Evolutionary conservation across 2,329 filamentous ascomycete species (phyloP).

Genomic region (Colletotrichum siamense): DNA sequence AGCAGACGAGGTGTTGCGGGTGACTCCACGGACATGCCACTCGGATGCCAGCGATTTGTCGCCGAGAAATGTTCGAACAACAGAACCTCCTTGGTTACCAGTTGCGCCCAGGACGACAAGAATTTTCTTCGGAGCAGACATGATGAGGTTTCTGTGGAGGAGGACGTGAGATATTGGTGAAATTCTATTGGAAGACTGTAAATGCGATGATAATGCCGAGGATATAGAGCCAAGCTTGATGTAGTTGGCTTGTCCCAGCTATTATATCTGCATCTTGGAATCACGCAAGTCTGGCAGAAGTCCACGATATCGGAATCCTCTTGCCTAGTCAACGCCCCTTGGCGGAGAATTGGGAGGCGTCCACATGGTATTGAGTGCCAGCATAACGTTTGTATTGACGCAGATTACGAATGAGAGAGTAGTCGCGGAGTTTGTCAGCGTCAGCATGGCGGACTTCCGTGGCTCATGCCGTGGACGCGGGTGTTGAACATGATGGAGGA

Average conservation of each 20-base stretch:
- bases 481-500: background rate
- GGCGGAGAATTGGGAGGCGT: background rate
- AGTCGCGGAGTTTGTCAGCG: background rate
- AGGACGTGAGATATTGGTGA: background rate
- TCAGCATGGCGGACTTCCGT: background rate
- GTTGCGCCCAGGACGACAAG: background rate
- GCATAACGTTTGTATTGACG: background rate
- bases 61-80: background rate
- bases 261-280: background rate
- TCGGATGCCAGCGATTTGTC: background rate
- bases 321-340: background rate
- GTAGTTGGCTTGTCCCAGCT: background rate
- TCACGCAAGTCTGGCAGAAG: background rate
- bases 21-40: constrained; percentile 46
- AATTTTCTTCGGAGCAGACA: background rate
- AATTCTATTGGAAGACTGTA: background rate
- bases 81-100: background rate
- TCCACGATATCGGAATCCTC: background rate
- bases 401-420: background rate
- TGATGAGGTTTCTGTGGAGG: background rate
- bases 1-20: constrained; percentile 46
- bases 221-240: background rate
- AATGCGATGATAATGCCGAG: background rate
- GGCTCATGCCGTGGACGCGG: background rate
- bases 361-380: background rate